These are phyloP conservation scores for Termitomyces sp. DNA, from an alignment of 768 basidiomycete genomes.

Conservation along the genomic window DNA sequence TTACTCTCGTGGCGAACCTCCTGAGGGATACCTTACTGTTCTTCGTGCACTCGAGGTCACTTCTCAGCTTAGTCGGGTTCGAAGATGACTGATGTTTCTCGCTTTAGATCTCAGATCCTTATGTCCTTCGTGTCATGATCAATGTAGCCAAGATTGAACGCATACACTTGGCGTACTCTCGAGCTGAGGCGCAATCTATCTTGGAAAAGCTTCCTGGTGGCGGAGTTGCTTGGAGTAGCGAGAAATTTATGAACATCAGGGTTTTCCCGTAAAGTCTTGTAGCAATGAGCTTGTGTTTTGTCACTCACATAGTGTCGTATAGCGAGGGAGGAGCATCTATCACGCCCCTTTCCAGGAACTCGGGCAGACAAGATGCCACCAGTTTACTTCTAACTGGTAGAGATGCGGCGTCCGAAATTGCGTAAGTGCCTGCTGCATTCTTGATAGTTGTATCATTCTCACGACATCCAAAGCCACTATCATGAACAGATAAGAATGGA, in stretches of 20 bases:
- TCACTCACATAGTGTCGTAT: neutral
- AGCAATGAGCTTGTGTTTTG: neutral
- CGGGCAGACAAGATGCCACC: conserved; percentile 26
- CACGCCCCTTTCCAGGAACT: conserved; percentile 25
- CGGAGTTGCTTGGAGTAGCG: conserved; percentile 61
- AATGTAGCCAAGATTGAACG: conserved; percentile 71
- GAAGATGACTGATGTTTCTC: conserved; percentile 1
- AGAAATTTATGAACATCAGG: conserved; percentile 50
- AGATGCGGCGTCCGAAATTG: conserved; percentile 42
- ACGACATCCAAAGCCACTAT: conserved; percentile 35
- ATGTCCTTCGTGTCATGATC: conserved; percentile 77
- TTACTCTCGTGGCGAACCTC: conserved; percentile 69
- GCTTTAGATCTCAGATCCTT: conserved; percentile 66
- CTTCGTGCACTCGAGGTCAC: conserved; percentile 75
- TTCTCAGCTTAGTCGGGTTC: neutral
- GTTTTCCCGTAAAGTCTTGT: conserved; percentile 53
- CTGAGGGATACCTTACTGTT: conserved; percentile 58
- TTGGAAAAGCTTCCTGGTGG: conserved; percentile 38
- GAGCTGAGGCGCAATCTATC: conserved; percentile 56
- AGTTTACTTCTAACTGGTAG: conserved; percentile 50
- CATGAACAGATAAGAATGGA: conserved; percentile 30
- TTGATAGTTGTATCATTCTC: neutral
- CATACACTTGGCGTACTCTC: conserved; percentile 57
- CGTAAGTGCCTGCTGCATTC: conserved; percentile 28
- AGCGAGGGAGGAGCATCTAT: conserved; percentile 71